Evolutionary conservation across 768 basidiomycete species (phyloP), one percentile per base, ranked within the genome.

Genomic region (Tricholoma sp.): DNA sequence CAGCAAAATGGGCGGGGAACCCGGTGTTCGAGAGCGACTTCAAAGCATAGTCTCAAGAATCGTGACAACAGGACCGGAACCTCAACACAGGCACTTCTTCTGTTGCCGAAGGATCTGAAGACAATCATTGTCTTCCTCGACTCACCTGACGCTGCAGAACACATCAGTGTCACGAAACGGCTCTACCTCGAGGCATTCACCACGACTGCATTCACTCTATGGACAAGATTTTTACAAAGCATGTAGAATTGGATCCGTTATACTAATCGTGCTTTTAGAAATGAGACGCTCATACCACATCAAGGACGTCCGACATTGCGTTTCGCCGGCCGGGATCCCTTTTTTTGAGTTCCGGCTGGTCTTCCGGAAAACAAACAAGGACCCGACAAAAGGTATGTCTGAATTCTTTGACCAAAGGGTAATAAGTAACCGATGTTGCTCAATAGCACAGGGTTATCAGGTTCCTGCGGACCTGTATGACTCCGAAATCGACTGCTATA

Each of bases 341-440:
- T 62, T 61, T 34, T 52, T 57, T 36, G 57, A 63, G 29, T 61
- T 61, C 48, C 34, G 52, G 17, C 60, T 65, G 17, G 55, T 62
- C 6, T 66, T 62, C 47, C 59, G 53, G 15, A 66, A 63, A 51
- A 67, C 59, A 2, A 65, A 60, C 58, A 61, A 60, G 54, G 65
- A 64, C 50, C 59, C 53, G 13, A 64, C 52, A 15, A 65, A 64
- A 53, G 53, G 58, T 59, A 44, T 20, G 34, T 34, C 34, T 34
- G 34, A 34, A 9, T 34, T 34, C 34, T 6, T 34, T 34, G 9
- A 6, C 13, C 13, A 13, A 34, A 34, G 2, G 8, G 13, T 34
- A 13, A 34, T 4, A 20, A 44, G 4, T 39, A 39, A 39, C 39
- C 18, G 41, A 42, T 42, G 41, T 17, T 20, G 15, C 15, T 39